Conservation (phyloP, 1,139 yeast species). For the Suhomyces bribrorum region DNA sequence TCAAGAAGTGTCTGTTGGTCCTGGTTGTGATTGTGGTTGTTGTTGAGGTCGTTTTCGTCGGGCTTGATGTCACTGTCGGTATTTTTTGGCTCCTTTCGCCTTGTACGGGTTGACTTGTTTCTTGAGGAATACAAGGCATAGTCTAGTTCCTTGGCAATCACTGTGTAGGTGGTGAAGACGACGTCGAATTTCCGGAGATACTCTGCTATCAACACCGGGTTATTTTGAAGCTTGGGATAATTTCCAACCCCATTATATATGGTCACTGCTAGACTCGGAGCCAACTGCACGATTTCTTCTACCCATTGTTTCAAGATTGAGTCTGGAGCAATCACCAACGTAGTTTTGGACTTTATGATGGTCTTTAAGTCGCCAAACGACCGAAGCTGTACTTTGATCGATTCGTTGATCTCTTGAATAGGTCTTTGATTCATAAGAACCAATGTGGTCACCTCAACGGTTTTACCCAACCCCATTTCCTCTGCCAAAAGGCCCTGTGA, state of each 20-base stretch:
- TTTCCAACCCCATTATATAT: constrained; percentile 63
- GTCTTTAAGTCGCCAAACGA: constrained; percentile 40
- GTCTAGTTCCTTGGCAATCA: constrained; percentile 74
- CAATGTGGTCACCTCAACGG: constrained; percentile 77
- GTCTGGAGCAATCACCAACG: constrained; percentile 82
- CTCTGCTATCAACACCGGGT: constrained; percentile 46
- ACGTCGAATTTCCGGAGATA: constrained; percentile 63
- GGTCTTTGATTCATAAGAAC: constrained; percentile 60
- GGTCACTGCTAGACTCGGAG: constrained; percentile 57
- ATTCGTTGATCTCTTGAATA: constrained; percentile 42
- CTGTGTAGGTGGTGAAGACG: constrained; percentile 77
- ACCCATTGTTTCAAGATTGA: constrained; percentile 85
- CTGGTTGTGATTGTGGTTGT: not conserved
- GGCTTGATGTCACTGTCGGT: constrained; percentile 13
- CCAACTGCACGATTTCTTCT: constrained; percentile 63
- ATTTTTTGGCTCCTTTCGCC: constrained; percentile 12
- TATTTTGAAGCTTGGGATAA: constrained; percentile 44
- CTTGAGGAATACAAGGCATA: constrained; percentile 72
- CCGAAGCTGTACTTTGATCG: constrained; percentile 35
- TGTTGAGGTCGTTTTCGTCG: not conserved
- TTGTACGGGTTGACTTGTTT: constrained; percentile 51
- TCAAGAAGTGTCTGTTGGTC: constrained; percentile 17
- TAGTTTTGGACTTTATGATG: constrained; percentile 61
- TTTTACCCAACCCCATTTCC: constrained; percentile 97
- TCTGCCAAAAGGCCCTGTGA: constrained; percentile 80